Evolutionary conservation across 116 monocot genomes (phyloP), one percentile per base, ranked within the genome.

Genomic region (Trichopus zeylanicus): DNA sequence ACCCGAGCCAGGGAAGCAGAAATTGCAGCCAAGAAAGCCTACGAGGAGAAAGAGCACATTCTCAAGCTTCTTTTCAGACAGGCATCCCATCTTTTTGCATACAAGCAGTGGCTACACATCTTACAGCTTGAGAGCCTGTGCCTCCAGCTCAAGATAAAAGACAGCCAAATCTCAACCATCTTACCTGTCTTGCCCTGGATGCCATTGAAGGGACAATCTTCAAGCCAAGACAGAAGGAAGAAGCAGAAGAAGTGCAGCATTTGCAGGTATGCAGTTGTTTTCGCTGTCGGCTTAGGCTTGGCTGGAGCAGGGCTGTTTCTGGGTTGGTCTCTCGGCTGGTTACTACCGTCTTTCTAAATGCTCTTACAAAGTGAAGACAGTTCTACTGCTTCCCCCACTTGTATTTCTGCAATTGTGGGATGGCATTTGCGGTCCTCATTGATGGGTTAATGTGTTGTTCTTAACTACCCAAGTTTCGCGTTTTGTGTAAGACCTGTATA

Each of bases 51-150:
- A 57, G 86, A 90, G 26, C 83, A 90, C 76, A 75, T 95, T n/a
- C 15, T 95, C 46, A 87, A 83, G 57, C 81, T 95, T 60, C 55
- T 94, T 18, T 79, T 88, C 56, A 77, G 57, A 24, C 93, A 93
- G 65, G 93, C 93, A 19, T 88, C 94, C 0, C 81, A 89, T 49
- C 78, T 95, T 0, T 95, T 95, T 64, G 95, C 90, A 3, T 95
- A 83, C 75, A 86, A 87, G 60, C 95, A 90, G 62, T 95, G 90
- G 95, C 26, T 90, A 37, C 77, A 67, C 22, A 68, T 95, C 54
- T 37, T 95, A 29, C 95, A 95, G 76, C 48, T 84, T n/a, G 87
- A 95, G 70, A 84, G 63, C 62, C 66, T 90, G 13, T 75, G 67
- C 61, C 90, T 95, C 28, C 86, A 87, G 75, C 79, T 87, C 30